Base-by-base conservation (phyloP, 345 rosid genomes). In the Zanthoxylum bungeanum region DNA sequence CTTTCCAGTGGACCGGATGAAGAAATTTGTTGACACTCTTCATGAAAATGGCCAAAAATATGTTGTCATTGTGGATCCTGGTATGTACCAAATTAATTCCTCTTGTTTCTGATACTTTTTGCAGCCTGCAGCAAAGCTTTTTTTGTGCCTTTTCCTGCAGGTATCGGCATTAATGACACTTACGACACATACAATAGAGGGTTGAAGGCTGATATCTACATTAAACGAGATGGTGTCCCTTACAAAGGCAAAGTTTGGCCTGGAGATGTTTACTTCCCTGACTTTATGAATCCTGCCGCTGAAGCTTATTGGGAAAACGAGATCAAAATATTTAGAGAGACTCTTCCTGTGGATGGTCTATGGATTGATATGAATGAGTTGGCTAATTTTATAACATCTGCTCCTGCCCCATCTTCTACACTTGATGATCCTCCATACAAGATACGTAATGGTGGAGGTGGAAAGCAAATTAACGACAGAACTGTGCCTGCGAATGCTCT, bases 291-390 rank as follows among this genome's bases (percentile, higher is more conserved):
- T 49, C 83, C 85, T 0, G 46, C 17, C 2, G 50, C 71, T 9
- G 28, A 53, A 70, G 44, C 56, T 49, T 83, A 61, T 50, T 85
- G 89, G 89, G 37, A 42, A 4, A 64, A 64, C 5, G 89, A 85
- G 77, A 81, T 85, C 31, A 52, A 71, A 55, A 53, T 57, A 19
- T 85, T 82, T 62, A 69, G 72, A 21, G 66, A 77, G 14, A 21
- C 65, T 52, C 58, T 85, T 22, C 83, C 82, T 0, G 56, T 85
- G 19, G 86, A 85, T 27, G 85, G 86, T 62, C 76, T 85, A 12
- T 85, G 89, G 89, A 51, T 85, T 25, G 89, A 85, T 75, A 85
- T 85, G 89, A 85, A 83, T 36, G 86, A 81, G 78, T 0, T 79
- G 4, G 73, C 86, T 19, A 85, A 81, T 55, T 85, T 83, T 75